phyloP scores from a whole-genome alignment of 1,284 basidiomycete genomes.

The Prillingera fragicola region DNA sequence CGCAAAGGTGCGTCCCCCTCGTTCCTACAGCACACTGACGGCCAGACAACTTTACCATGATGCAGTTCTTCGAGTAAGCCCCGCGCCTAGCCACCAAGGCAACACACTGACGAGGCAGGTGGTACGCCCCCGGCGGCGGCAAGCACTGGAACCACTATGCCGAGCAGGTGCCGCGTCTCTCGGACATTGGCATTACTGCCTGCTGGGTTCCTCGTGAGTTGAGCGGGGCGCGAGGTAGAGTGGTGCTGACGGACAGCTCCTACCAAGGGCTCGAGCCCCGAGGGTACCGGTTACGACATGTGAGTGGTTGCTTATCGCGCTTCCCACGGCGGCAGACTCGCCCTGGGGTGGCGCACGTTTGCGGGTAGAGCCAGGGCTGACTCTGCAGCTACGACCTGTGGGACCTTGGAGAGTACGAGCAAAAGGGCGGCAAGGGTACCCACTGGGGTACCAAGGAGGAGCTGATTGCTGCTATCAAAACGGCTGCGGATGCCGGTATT shows the following conservation, averaged over 20 bases:
- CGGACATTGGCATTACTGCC: slow-evolving; percentile 75
- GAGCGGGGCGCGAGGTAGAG: not conserved
- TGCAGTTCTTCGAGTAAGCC: slow-evolving; percentile 44
- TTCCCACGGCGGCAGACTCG: not conserved
- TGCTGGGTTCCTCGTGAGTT: slow-evolving; percentile 56
- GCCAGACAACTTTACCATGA: slow-evolving; percentile 44
- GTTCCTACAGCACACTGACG: not conserved
- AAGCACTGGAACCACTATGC: slow-evolving; percentile 70
- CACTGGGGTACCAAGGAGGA: slow-evolving; percentile 88
- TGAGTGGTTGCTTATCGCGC: too few relatives aligned
- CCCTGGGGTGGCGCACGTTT: not conserved
- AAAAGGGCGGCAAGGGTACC: slow-evolving; percentile 73
- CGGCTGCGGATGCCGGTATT: slow-evolving; percentile 39
- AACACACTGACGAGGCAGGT: slow-evolving; percentile 19
- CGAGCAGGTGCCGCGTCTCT: slow-evolving; percentile 62
- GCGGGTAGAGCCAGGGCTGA: not conserved
- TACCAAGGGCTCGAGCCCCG: slow-evolving; percentile 41
- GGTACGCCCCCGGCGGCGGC: slow-evolving; percentile 38
- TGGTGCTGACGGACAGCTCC: slow-evolving; percentile 27
- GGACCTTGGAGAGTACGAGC: slow-evolving; percentile 88
- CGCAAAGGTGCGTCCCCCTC: slow-evolving; percentile 5
- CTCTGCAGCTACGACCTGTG: slow-evolving; percentile 57
- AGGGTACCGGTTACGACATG: slow-evolving; percentile 47
- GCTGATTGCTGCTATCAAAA: slow-evolving; percentile 61
- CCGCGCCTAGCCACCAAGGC: not conserved